A percentile compares a stretch with the other conserved stretches of the same genome.
These are phyloP conservation scores for Boletus vinaceobasis DNA, from an alignment of 768 basidiomycete genomes.

Conservation along the genomic window DNA sequence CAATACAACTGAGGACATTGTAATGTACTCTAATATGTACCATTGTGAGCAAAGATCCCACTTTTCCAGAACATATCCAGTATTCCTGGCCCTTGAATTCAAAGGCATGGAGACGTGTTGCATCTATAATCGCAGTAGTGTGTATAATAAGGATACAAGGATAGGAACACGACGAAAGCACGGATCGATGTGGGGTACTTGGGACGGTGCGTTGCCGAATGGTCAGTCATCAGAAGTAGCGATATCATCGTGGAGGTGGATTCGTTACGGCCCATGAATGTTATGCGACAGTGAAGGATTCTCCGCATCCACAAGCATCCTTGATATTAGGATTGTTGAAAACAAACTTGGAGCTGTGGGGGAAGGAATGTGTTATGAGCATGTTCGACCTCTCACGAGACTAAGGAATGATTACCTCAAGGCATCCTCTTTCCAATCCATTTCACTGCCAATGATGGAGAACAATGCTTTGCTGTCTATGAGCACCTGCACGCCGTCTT, in stretches of 20 bases:
- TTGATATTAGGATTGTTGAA: constrained; percentile 92
- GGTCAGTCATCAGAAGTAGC: no score
- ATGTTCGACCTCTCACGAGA: not conserved
- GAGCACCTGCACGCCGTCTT: constrained; percentile 89
- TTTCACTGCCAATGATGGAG: constrained; percentile 96
- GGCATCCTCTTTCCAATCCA: constrained; percentile 96
- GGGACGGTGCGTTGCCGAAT: constrained; percentile 5
- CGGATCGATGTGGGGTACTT: constrained; percentile 10
- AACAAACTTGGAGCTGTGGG: constrained; percentile 71
- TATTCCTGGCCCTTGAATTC: not conserved
- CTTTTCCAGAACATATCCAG: constrained; percentile 4
- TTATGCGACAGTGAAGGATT: constrained; percentile 71
- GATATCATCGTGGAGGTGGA: no score
- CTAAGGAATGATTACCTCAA: constrained; percentile 53
- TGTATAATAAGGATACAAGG: constrained; percentile 31
- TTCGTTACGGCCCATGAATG: no score
- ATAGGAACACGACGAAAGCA: not conserved
- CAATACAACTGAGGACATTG: constrained; percentile 3
- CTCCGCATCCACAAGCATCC: constrained; percentile 93
- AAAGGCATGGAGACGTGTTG: not conserved
- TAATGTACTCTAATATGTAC: constrained; percentile 14
- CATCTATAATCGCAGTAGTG: constrained; percentile 12
- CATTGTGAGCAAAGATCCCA: constrained; percentile 12
- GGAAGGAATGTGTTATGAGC: constrained; percentile 4
- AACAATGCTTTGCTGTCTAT: constrained; percentile 97